A percentile compares a stretch with the other conserved stretches of the same genome.
phyloP scores from a whole-genome alignment of 179 eudicot genomes.

The Silene coronaria region DNA sequence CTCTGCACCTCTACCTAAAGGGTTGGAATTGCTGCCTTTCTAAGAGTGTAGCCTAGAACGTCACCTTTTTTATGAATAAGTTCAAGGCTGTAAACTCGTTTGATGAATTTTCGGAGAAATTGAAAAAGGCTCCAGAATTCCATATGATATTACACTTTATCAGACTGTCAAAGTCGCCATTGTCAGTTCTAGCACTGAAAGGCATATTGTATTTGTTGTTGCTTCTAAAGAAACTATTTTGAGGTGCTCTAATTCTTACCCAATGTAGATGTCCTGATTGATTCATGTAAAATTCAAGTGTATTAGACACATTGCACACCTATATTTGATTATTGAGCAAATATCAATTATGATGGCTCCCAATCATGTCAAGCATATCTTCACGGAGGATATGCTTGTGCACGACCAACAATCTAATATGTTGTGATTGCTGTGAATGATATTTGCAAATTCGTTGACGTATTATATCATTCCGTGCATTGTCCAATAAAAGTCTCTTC shows the following conservation, averaged over 20 bases:
- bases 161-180: background rate
- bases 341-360: too few relatives aligned
- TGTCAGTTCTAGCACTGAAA: background rate
- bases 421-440: background rate
- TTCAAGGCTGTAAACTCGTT: too few relatives aligned
- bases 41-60: background rate
- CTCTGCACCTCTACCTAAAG: background rate
- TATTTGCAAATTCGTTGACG: background rate
- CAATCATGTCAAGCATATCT: background rate
- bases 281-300: background rate
- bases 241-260: background rate
- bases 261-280: background rate
- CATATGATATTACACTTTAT: background rate
- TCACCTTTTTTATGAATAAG: background rate
- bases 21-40: background rate
- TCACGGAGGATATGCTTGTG: background rate
- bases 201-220: background rate
- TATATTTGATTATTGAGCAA: too few relatives aligned
- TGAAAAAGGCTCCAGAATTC: background rate
- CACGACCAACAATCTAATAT: background rate
- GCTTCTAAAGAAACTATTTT: background rate
- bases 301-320: too few relatives aligned
- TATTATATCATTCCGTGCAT: background rate
- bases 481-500: background rate
- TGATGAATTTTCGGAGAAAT: too few relatives aligned